Percentiles rank a stretch among this genome's conserved stretches.
These are phyloP conservation scores for Fusarium sp. DNA, from an alignment of 2,329 filamentous ascomycete genomes.

Conservation along the genomic window DNA sequence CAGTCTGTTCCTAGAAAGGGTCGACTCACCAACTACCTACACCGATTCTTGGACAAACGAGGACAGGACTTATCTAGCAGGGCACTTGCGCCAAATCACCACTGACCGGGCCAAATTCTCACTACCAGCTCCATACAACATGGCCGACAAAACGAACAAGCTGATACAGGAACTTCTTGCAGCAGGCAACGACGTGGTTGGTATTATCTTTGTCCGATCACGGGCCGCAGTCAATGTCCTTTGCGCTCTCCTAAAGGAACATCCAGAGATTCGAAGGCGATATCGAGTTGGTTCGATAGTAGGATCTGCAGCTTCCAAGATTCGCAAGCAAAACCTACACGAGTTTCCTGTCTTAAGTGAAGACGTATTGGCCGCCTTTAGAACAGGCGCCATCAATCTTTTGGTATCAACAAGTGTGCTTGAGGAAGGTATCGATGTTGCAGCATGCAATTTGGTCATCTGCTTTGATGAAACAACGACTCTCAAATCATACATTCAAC, in stretches of 20 bases:
- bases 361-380: conserved; percentile 61
- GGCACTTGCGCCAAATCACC: conserved; percentile 57
- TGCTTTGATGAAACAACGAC: conserved; percentile 65
- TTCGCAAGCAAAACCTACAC: conserved; percentile 57
- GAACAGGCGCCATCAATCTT: conserved; percentile 65
- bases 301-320: conserved; percentile 58
- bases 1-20: conserved; percentile 48
- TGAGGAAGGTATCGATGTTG: conserved; percentile 76
- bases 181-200: conserved; percentile 59
- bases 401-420: conserved; percentile 73
- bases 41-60: conserved; percentile 59
- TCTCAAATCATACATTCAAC: conserved; percentile 70
- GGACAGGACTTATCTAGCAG: conserved; percentile 68
- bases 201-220: conserved; percentile 77
- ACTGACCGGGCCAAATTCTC: conserved; percentile 12
- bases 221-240: conserved; percentile 71
- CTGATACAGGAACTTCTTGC: conserved; percentile 66
- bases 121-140: conserved; percentile 35
- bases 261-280: conserved; percentile 60
- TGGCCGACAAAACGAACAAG: conserved; percentile 69
- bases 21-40: conserved; percentile 38
- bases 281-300: conserved; percentile 68
- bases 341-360: conserved; percentile 53
- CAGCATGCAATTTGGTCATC: conserved; percentile 71
- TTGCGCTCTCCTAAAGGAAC: conserved; percentile 65